These are phyloP conservation scores for Yamadazyma endophytica DNA, from an alignment of 805 yeast species.

Conservation along the genomic window DNA sequence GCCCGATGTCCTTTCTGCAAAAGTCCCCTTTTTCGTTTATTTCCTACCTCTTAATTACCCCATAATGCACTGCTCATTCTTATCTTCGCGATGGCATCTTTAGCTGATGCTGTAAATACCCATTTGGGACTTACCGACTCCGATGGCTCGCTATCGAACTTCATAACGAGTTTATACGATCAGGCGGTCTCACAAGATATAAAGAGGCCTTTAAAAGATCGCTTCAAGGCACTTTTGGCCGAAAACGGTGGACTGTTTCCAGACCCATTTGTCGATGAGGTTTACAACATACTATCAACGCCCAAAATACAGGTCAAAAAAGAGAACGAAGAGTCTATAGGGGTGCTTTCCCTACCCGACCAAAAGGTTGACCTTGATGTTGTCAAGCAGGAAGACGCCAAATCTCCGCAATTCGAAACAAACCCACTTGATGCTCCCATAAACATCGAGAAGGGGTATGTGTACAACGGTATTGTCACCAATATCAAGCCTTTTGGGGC, in stretches of 20 bases:
- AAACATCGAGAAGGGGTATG: slow-evolving; percentile 35
- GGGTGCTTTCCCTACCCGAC: slow-evolving; percentile 16
- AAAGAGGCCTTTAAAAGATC: slow-evolving; percentile 6
- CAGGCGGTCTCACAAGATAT: no score
- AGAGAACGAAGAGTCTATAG: slow-evolving; percentile 4
- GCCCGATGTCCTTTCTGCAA: no score
- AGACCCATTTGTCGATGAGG: slow-evolving; percentile 20
- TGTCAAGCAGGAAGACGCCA: slow-evolving; percentile 5
- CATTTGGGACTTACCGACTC: slow-evolving; percentile 10
- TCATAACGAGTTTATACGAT: slow-evolving; percentile 8
- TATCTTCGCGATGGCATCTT: no score
- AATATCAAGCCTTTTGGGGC: slow-evolving; percentile 72
- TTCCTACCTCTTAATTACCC: no score
- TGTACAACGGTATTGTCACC: slow-evolving; percentile 60
- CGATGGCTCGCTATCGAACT: slow-evolving; percentile 6
- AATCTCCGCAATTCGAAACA: not conserved
- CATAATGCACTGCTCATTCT: no score
- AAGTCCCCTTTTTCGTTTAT: no score
- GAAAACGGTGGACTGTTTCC: slow-evolving; percentile 44
- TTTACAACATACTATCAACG: slow-evolving; percentile 12
- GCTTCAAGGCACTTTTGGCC: slow-evolving; percentile 13
- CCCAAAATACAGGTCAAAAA: slow-evolving; percentile 4
- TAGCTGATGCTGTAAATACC: no score
- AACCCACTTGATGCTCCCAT: not conserved
- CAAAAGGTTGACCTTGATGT: slow-evolving; percentile 9